Conservation (phyloP, 2,329 filamentous ascomycete species). For the Hymenoscyphus fructigenus region DNA sequence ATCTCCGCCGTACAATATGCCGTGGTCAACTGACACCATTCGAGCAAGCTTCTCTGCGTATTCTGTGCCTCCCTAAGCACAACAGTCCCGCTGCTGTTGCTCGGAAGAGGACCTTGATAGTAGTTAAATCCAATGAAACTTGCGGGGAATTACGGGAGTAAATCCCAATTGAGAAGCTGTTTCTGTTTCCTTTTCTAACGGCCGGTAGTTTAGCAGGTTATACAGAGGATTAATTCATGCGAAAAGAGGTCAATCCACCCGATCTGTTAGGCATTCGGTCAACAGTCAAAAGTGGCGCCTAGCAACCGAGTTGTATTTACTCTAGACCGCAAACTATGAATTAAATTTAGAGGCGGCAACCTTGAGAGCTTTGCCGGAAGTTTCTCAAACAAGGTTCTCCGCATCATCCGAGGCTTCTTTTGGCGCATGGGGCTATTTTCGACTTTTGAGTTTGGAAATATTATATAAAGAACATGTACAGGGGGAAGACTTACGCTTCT, state of each 20-base stretch:
- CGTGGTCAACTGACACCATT: constrained; percentile 4
- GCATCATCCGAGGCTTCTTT: not conserved
- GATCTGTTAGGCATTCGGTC: not conserved
- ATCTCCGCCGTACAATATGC: constrained; percentile 3
- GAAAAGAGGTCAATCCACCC: not conserved
- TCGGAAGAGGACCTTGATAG: not conserved
- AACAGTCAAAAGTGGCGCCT: too few species aligned
- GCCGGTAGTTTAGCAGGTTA: not conserved
- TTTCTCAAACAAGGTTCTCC: not conserved
- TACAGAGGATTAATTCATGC: not conserved
- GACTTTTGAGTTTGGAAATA: not conserved
- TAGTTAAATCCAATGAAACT: not conserved
- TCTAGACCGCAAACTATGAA: not conserved
- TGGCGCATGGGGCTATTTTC: not conserved
- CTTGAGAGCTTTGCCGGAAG: not conserved
- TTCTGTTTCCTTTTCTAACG: not conserved
- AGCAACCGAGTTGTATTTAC: too few species aligned
- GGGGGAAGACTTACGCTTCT: too few species aligned
- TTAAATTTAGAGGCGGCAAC: not conserved
- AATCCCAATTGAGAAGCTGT: not conserved
- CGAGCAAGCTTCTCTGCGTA: not conserved
- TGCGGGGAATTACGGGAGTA: not conserved
- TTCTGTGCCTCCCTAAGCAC: not conserved
- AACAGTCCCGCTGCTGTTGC: not conserved
- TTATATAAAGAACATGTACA: not conserved